Evolutionary conservation across 164 flowering plant genomes (phyloP).

Genomic region (Cinnamomum chago): DNA sequence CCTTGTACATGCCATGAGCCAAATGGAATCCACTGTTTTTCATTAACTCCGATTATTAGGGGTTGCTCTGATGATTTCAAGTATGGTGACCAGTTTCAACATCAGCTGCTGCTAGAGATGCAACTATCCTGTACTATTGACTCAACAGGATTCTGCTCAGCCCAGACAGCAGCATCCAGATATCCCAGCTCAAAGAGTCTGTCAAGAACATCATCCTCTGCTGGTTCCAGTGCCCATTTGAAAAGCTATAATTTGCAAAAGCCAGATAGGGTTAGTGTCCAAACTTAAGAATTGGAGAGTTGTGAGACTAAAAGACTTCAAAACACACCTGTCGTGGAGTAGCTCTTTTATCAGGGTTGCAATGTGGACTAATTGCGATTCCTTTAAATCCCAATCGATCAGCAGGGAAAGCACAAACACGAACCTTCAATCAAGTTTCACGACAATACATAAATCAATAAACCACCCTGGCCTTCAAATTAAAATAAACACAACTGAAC

Average conservation of each 20-base stretch:
- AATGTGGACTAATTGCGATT: slow-evolving; percentile 92
- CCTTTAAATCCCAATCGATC: slow-evolving; percentile 63
- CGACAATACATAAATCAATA: not conserved
- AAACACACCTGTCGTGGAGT: slow-evolving; percentile 72
- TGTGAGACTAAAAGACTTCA: not conserved
- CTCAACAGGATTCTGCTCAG: slow-evolving; percentile 62
- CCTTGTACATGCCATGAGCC: not conserved
- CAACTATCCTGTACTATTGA: slow-evolving; percentile 41
- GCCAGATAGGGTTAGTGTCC: not conserved
- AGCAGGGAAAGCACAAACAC: slow-evolving; percentile 94
- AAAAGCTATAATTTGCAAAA: slow-evolving; percentile 53
- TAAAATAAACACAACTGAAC: not conserved
- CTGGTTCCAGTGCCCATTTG: slow-evolving; percentile 97
- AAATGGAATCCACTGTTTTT: not conserved
- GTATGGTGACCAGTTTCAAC: not conserved
- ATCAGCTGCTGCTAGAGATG: not conserved
- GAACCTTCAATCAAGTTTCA: slow-evolving; percentile 50
- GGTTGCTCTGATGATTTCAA: not conserved
- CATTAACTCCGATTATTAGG: not conserved
- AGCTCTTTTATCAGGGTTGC: slow-evolving; percentile 82
- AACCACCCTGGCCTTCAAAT: not conserved
- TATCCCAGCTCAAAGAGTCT: slow-evolving; percentile 84
- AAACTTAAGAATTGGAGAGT: not conserved
- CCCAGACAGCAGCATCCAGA: slow-evolving; percentile 90
- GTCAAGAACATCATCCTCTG: slow-evolving; percentile 75